Evolutionary conservation across 1,284 basidiomycete species (phyloP), one percentile per base, ranked within the genome.

Genomic region (Cystobasidium pallidum): DNA sequence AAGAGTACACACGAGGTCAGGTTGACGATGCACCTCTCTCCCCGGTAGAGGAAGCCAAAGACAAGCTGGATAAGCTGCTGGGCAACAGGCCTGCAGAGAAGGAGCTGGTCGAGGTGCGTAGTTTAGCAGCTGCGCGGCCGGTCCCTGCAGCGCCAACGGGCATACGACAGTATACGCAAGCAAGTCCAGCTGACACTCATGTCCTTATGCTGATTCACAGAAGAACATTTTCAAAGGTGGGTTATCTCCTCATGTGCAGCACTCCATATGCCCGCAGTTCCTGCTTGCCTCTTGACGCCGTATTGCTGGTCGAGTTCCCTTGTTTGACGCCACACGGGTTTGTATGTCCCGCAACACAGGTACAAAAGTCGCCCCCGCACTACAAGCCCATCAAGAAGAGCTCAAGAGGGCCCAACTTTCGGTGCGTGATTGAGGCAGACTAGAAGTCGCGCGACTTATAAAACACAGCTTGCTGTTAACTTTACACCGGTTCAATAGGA

Each of bases 141-240:
- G n/a, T n/a, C n/a, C 43, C 8, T 11, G 11, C 19, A 3, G 6
- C 8, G 19, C 19, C 11, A 17, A 3, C 43, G 3, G n/a, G 8
- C 43, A 45, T 17, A 11, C 4, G 4, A 45, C 6, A 17, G 11
- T 17, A n/a, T 11, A 45, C 4, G 11, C 11, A 45, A 45, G n/a
- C n/a, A n/a, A 45, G 6, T 8, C 11, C 43, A 45, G 43, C 43
- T 45, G 43, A 45, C 19, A 45, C 43, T 6, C 43, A 63, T 32
- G 15, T 3, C 36, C 11, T 21, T 19, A 28, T n/a, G n/a, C n/a
- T n/a, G n/a, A 26, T 49, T 11, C 26, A n/a, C 34, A 71, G 58
- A 85, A 87, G 76, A 89, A 89, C 78, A 90, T 91, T 74, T 84
- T 91, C 74, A 91, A 91, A 82, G 87, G 89, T 87, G 73, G 66